Base-by-base conservation (phyloP, 345 rosid species). In the Camelina laxa region DNA sequence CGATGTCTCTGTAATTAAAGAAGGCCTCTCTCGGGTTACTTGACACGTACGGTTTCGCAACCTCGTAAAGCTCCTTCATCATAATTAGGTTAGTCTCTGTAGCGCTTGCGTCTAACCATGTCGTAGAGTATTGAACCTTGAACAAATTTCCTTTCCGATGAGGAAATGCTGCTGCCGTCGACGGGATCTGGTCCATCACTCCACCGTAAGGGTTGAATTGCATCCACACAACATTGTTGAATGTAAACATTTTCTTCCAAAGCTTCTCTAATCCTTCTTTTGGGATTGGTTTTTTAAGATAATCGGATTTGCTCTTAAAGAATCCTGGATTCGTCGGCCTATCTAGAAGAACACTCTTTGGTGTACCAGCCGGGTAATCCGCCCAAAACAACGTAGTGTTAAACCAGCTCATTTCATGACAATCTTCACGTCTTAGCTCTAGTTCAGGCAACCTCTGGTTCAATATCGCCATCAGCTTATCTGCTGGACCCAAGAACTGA, bases 171-270 rank as follows among this genome's bases (percentile, higher is more conserved):
- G 80, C 75, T 5, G 39, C 81, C 2, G 79, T 74, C 2, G 78
- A 65, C 0, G 81, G 57, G 63, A 87, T 85, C 54, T 67, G 42
- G 21, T 75, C 48, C 91, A 87, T 85, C 54, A 58, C 72, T 15
- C 88, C 88, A 7, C 91, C 91, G 12, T 78, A 87, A 5, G 88
- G 81, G 67, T 76, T 85, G 69, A 73, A 66, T 11, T 60, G 70
- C 83, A 83, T 65, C 7, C 76, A 58, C 17, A 82, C 74, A 48
- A 35, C 7, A 20, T 27, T 44, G 22, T 65, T 80, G 5, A 71
- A 75, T 14, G 69, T 60, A 1, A 83, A 50, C 45, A 81, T 56
- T 53, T 30, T 73, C 39, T 79, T 64, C 82, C 83, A 86, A 14
- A 79, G 54, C 19, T 42, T 71, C 20, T 81, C 83, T 31, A 79